Conservation (phyloP, 176 grass and related monocot genomes). For the Alopecurus myosuroides region DNA sequence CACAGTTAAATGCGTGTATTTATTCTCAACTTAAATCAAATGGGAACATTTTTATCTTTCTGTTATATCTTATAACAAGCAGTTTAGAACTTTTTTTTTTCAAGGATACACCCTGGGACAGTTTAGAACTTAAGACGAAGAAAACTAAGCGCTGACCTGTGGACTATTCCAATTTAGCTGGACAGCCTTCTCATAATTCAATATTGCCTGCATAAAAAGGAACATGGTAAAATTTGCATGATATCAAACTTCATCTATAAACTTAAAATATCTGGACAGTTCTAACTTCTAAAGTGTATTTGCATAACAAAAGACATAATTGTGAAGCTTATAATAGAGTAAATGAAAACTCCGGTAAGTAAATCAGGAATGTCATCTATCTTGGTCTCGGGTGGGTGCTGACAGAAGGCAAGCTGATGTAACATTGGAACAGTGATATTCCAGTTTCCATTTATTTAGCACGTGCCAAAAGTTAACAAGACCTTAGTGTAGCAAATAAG, state of each 20-base stretch:
- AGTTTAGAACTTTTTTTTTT: conserved; percentile 1
- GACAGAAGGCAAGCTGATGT: background rate
- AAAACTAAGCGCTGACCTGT: conserved; percentile 54
- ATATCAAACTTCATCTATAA: conserved; percentile 18
- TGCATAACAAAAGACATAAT: background rate
- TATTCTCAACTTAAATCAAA: conserved; percentile 19
- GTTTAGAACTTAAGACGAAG: conserved; percentile 6
- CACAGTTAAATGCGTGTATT: background rate
- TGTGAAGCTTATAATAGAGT: background rate
- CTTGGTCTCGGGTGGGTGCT: background rate
- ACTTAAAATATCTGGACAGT: background rate
- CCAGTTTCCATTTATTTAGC: conserved; percentile 11
- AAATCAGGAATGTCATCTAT: background rate
- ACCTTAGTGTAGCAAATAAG: background rate
- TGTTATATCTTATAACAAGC: background rate
- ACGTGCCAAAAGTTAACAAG: background rate
- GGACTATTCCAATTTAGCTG: conserved; percentile 99
- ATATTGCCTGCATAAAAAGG: conserved; percentile 59
- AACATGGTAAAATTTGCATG: background rate
- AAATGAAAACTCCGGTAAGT: background rate
- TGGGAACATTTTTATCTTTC: background rate
- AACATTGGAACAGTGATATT: background rate
- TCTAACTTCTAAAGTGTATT: background rate
- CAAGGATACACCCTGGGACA: too few relatives aligned
- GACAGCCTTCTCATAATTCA: conserved; percentile 95